Evolutionary conservation across 2,329 filamentous ascomycete species (phyloP), one percentile per base, ranked within the genome.

Genomic region (Gnomoniopsis smithogilvyi): DNA sequence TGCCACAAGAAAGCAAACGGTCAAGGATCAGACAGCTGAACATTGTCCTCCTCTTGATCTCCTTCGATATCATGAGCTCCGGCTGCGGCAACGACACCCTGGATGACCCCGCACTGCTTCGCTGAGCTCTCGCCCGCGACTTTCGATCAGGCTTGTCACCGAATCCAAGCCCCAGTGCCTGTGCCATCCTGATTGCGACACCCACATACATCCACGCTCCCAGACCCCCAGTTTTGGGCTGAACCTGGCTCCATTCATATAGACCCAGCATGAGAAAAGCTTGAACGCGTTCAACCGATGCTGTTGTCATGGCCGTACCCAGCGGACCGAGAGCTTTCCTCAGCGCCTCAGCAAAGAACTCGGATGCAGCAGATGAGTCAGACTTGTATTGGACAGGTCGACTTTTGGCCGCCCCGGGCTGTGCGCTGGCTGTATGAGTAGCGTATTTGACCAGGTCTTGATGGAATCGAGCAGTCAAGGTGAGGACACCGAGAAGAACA

Each of bases 1-100:
- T 83, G 21, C 87, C 87, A 64, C 83, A 86, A 38, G 86, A 83
- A 24, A 91, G 74, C 70, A 90, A 83, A 3, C 87, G 82, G 68
- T 92, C 89, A 64, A 92, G 77, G 54, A 91, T 85, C 60, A 89
- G 86, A 66, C 88, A 90, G 65, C 88, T 90, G 76, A 88, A 91
- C 76, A 91, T 89, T 0, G 88, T 90, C 7, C 89, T 81, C 26
- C 89, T 78, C 61, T 80, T 78, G 14, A 87, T 81, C 69, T 92
- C 89, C 59, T 83, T 84, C 38, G 81, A 75, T 22, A 88, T 81
- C 50, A 83, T 80, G 17, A 75, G 70, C 36, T 69, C 72, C 17
- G 72, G 70, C 2, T 62, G 57, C 11, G 65, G 8, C 2, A 56
- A n/a, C 19, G 57, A 6, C 38, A 36, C 4, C 3, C 41, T 54